Base-by-base conservation (phyloP, 163 green algal species). In the Volvox carteri region DNA sequence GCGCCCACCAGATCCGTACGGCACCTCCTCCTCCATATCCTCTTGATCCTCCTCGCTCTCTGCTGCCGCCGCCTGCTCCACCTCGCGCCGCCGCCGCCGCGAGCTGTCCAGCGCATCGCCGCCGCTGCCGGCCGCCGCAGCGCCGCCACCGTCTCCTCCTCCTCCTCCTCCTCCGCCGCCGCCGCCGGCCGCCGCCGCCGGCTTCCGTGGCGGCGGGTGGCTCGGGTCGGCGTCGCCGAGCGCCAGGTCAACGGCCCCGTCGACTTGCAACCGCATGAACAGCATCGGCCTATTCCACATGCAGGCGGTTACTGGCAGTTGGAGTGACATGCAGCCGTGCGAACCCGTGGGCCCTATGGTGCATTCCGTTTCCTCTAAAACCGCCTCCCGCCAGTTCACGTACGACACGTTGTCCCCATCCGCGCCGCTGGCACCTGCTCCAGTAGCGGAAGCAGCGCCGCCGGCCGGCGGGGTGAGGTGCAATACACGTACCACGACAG, bases 301-400 rank as follows among this genome's bases (percentile, higher is more conserved):
- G 35, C 1, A 0, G 0, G 7, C 21, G 2, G 37, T 33, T 9
- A 88, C 46, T 28, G 50, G 35, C 12, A 88, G 16, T 37, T 88
- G 83, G 48, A 88, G 50, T 18, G 83, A 48, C 9, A 62, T 33
- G 68, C 83, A 88, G 46, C 83, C 83, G 50, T 81, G 83, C 1
- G 68, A 88, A 8, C 80, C 80, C 5, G 62, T 87, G 44, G 62
- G 62, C 30, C 80, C 80, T 35, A 78, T 35, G 62, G n/a, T 33
- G 65, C 80, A 87, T 44, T 56, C 16, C 30, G 56, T 41, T 46
- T 54, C 62, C 62, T 72, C 62, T 25, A 56, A 16, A 35, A 50
- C 0, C 23, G 21, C 14, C 73, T 62, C 73, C 44, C 46, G 41
- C 70, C 41, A 54, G 25, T 25, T 42, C 0, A 35, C 28, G 75